Conservation (phyloP, 352 stramenopile species). For the Globisporangium cylindrosporum region DNA sequence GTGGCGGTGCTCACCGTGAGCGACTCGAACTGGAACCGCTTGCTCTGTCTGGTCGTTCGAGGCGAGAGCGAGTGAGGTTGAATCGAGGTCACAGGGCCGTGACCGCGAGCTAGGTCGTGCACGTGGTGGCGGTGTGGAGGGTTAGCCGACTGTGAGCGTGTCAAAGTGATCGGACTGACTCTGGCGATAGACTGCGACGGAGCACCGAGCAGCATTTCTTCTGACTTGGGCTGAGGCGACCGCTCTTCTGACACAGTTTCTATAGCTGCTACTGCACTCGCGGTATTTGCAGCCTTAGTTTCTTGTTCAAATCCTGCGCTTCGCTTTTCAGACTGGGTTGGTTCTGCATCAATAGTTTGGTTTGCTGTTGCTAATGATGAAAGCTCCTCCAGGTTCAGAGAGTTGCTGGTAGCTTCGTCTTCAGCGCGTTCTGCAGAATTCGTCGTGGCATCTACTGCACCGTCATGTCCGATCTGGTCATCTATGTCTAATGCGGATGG, state of each 20-base stretch:
- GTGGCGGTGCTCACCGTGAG: neutral
- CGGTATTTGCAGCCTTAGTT: neutral
- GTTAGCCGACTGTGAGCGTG: neutral
- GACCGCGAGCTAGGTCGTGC: neutral
- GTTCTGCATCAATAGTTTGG: neutral
- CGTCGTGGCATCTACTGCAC: neutral
- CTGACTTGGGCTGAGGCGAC: neutral
- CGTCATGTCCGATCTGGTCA: neutral
- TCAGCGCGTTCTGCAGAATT: neutral
- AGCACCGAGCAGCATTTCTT: neutral
- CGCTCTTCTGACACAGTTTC: neutral
- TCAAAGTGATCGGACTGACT: neutral
- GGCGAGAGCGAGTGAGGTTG: constrained; percentile 9
- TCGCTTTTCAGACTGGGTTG: neutral
- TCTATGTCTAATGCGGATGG: neutral
- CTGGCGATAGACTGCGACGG: neutral
- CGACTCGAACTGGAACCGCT: constrained; percentile 5
- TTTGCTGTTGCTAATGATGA: neutral
- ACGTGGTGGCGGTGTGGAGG: neutral
- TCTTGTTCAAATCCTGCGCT: neutral
- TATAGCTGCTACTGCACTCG: neutral
- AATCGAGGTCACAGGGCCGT: constrained; percentile 10
- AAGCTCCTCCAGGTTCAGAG: neutral
- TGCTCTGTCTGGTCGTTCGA: constrained; percentile 10
- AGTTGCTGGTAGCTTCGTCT: neutral